Evolutionary conservation across 345 rosid genomes (phyloP), one percentile per base, ranked within the genome.

Genomic region (Stellera chamaejasme): DNA sequence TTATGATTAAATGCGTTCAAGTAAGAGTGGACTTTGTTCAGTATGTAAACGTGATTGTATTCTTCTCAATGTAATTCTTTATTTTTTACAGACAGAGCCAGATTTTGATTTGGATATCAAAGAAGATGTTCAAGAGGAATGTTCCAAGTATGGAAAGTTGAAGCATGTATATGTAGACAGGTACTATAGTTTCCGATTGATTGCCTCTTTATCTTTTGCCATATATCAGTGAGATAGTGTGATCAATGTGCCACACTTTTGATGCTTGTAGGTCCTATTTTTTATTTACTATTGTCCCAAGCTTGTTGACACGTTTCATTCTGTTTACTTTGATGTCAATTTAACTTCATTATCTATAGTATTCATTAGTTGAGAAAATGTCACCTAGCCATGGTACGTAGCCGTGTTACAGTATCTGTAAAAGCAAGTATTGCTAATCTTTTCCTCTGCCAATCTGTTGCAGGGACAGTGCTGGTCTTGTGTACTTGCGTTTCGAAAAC

Each of bases 381-480:
- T 19, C 23, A 19, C 23, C 23, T 19, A 19, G 23, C 23, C 23
- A 19, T 19, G 23, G 23, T 19, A 19, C 23, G 23, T 19, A 19
- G 23, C 0, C 23, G 23, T 19, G 23, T 19, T 19, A 19, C 23
- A 0, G 23, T 19, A 19, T 19, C 23, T 19, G 23, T 19, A 19
- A 19, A 19, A 19, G 23, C 23, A 19, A 19, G 23, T 19, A 19
- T 19, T 19, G 23, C 23, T 19, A 19, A 19, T 19, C 23, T 19
- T 19, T 19, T 19, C 1, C 23, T 19, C 23, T 19, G 23, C 1
- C 23, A 19, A 19, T 19, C 23, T 32, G 39, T 32, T 32, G 65
- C 85, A 94, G 99, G 82, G 71, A 87, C 61, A 83, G 80, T 63
- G 77, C 82, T 9, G 99, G 97, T 19, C 85, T 83, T 66, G 99